phyloP scores from a whole-genome alignment of 176 grass and related monocot species.

The Musa itinerans region DNA sequence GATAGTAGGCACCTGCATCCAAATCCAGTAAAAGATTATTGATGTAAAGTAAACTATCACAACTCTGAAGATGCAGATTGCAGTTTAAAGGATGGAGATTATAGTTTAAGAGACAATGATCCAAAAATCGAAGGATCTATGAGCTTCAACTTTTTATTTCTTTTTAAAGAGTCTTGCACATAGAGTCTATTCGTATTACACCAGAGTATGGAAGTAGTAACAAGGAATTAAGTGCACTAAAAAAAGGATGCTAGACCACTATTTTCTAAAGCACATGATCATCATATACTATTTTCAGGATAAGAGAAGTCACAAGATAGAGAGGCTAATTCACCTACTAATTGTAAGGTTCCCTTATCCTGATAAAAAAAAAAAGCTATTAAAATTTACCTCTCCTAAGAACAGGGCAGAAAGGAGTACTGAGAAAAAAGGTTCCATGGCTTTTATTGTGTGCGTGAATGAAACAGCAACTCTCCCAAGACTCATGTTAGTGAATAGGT shows the following conservation, averaged over 20 bases:
- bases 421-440: constrained; percentile 85
- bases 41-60: neutral
- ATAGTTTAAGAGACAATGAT: neutral
- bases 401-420: constrained; percentile 64
- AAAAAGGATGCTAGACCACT: neutral
- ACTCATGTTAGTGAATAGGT: constrained; percentile 81
- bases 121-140: neutral
- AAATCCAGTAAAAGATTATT: neutral
- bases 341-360: too few species aligned
- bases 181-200: neutral
- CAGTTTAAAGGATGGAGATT: neutral
- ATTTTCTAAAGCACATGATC: too few species aligned
- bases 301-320: too few species aligned
- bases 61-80: neutral
- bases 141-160: neutral
- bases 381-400: constrained; percentile 46
- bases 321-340: too few species aligned
- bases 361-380: neutral
- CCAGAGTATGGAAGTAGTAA: neutral
- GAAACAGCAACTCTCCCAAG: constrained; percentile 69
- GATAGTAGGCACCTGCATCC: constrained; percentile 58
- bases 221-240: neutral
- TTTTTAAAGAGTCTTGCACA: neutral
- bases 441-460: constrained; percentile 78
- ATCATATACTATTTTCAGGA: neutral